Conservation (phyloP, 352 stramenopile species). For the Phytophthora fragariae region DNA sequence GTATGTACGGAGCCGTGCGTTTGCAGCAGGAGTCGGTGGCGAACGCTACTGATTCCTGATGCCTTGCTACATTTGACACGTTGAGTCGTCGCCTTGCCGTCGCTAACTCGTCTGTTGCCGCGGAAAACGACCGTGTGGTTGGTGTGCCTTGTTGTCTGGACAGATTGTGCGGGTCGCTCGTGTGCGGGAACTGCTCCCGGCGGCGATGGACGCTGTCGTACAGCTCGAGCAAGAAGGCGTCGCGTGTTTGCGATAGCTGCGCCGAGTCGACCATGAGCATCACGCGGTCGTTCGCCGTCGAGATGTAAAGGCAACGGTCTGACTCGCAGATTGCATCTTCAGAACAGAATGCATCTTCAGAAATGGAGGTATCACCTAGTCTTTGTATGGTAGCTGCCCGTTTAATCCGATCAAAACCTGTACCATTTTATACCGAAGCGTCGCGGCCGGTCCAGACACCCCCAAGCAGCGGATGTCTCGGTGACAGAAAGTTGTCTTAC, state of each 20-base stretch:
- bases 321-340: slow-evolving; percentile 7
- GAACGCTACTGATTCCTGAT: slow-evolving; percentile 11
- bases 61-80: slow-evolving; percentile 21
- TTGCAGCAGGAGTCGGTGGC: neutral
- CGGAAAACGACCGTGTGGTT: slow-evolving; percentile 17
- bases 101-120: slow-evolving; percentile 37
- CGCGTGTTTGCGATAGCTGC: slow-evolving; percentile 79
- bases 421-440: slow-evolving; percentile 30
- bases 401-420: slow-evolving; percentile 36
- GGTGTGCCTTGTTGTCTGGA: slow-evolving; percentile 21
- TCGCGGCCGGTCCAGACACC: neutral
- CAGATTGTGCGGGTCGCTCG: slow-evolving; percentile 82
- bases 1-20: slow-evolving; percentile 38
- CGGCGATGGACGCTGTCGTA: slow-evolving; percentile 82
- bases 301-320: slow-evolving; percentile 24
- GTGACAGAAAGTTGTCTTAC: slow-evolving; percentile 10
- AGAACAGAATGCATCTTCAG: slow-evolving; percentile 20
- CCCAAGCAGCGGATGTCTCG: slow-evolving; percentile 22
- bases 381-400: slow-evolving; percentile 4
- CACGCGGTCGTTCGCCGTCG: slow-evolving; percentile 40
- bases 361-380: slow-evolving; percentile 1
- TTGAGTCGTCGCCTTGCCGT: slow-evolving; percentile 20
- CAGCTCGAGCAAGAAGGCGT: slow-evolving; percentile 81
- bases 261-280: slow-evolving; percentile 55
- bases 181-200: slow-evolving; percentile 86